Base-by-base conservation (phyloP, 2,329 filamentous ascomycete genomes). In the Neofusicoccum laricinum region DNA sequence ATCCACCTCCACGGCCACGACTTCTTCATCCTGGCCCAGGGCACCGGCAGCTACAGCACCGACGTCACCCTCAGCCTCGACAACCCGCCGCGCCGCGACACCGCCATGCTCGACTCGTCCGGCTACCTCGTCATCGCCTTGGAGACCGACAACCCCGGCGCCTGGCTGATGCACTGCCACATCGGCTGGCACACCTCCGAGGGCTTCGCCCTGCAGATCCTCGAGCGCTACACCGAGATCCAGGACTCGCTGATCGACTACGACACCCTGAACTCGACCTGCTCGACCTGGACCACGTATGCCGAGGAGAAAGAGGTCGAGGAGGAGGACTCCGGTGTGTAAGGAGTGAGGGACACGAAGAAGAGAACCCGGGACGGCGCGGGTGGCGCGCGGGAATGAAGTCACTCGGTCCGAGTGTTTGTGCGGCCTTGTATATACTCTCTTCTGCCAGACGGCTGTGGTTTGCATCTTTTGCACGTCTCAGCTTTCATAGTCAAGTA, bases 71-170 rank as follows among this genome's bases (percentile, higher is more conserved):
- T 81, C 3, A 75, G 68, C 21, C 73, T 78, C 55, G 64, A 71
- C 19, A 78, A 79, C 53, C 78, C 78, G 0, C 71, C 75, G 0
- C 74, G 77, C 17, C 73, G 78, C 21, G 78, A 80, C 64, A 61
- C 57, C 12, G 63, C 63, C 45, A 64, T 59, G 63, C 45, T 64
- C 15, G 21, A 40, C 6, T 36, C 43, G 11, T 69, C 68, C 5
- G 78, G 77, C 3, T 81, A 82, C 68, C 77, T 80, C n/a, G 80
- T 86, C 12, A 70, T 86, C 17, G 83, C 84, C 19, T 85, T 85
- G 73, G 72, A 76, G 57, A 82, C 82, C 0, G 77, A 80, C 55
- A 85, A 86, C 71, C 83, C 84, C 0, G 85, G 84, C 11, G 68
- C 71, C 38, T 76, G 73, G 55, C 48, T 61, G 1, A 61, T 58